A percentile compares a stretch with the other conserved stretches of the same genome.
These are phyloP conservation scores for Penicillium angulare DNA, from an alignment of 495 filamentous ascomycete species.

Conservation along the genomic window DNA sequence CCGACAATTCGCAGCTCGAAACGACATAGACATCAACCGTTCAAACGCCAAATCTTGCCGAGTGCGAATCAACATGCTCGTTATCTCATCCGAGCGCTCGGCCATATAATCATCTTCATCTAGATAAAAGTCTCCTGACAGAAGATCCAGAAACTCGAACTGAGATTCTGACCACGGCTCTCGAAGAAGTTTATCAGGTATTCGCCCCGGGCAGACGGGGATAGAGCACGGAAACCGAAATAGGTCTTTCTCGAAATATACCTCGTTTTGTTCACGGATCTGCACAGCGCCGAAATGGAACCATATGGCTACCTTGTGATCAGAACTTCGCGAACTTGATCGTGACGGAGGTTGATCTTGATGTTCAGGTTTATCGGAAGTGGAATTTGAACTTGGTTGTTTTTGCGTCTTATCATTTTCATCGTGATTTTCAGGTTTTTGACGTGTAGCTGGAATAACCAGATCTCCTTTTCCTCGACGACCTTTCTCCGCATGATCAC, in stretches of 20 bases:
- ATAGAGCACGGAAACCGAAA: slow-evolving; percentile 33
- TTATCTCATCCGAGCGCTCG: slow-evolving; percentile 15
- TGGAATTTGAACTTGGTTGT: background rate
- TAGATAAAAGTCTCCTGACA: slow-evolving; percentile 33
- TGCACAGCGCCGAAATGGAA: slow-evolving; percentile 38
- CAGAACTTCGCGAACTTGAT: slow-evolving; percentile 7
- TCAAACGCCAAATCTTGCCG: slow-evolving; percentile 33
- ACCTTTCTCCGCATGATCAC: slow-evolving; percentile 18
- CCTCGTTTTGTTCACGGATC: slow-evolving; percentile 22
- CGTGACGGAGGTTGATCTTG: background rate
- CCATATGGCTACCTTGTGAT: slow-evolving; percentile 35
- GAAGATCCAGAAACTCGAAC: slow-evolving; percentile 39
- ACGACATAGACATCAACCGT: slow-evolving; percentile 26
- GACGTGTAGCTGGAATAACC: slow-evolving; percentile 22
- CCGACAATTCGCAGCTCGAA: slow-evolving; percentile 31
- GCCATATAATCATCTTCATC: slow-evolving; percentile 28
- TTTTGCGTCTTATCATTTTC: background rate
- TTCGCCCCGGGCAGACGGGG: slow-evolving; percentile 19
- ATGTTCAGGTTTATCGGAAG: background rate
- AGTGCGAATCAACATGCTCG: slow-evolving; percentile 30
- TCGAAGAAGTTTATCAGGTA: slow-evolving; percentile 42
- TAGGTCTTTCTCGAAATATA: slow-evolving; percentile 27
- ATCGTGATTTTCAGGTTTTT: background rate
- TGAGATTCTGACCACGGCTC: slow-evolving; percentile 44
- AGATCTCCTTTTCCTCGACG: slow-evolving; percentile 33